Evolutionary conservation across 2,329 filamentous ascomycete species (phyloP).

Genomic region (Aspergillus sp.): DNA sequence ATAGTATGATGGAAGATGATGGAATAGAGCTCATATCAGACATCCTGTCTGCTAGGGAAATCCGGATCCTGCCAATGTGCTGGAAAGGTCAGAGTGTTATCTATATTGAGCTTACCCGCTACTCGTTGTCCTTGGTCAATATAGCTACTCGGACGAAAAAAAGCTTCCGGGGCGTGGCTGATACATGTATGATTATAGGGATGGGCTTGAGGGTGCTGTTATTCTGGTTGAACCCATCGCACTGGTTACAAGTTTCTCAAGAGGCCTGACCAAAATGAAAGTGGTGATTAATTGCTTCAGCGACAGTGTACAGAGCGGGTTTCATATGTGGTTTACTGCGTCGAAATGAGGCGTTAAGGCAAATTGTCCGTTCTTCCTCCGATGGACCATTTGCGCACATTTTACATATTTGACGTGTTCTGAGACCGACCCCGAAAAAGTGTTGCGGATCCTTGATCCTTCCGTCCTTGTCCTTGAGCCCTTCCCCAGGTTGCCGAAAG

Average conservation of each 20-base stretch:
- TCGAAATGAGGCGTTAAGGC: constrained; percentile 1
- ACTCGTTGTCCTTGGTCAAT: background rate
- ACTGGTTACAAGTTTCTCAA: constrained; percentile 6
- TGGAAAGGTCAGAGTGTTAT: constrained; percentile 8
- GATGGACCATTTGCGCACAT: background rate
- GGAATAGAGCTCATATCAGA: constrained; percentile 27
- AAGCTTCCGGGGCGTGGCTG: constrained; percentile 17
- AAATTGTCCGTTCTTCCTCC: background rate
- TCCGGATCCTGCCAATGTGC: constrained; percentile 3
- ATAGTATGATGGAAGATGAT: constrained; percentile 24
- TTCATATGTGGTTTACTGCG: background rate
- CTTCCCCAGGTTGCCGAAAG: constrained; percentile 4
- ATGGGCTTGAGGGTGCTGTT: background rate
- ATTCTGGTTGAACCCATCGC: constrained; percentile 1
- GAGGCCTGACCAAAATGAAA: background rate
- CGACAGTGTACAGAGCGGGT: background rate
- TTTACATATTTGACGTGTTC: constrained; percentile 1
- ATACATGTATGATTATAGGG: constrained; percentile 4
- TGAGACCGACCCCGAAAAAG: constrained; percentile 4
- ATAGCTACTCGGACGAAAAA: constrained; percentile 24
- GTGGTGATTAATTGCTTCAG: background rate
- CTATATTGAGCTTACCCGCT: background rate
- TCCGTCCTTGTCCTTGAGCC: background rate
- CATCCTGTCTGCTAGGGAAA: background rate
- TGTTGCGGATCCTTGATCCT: background rate